A percentile compares a stretch with the other conserved stretches of the same genome.
Evolutionary conservation across 2,329 filamentous ascomycete genomes (phyloP).

Genomic region (Bipolaris gigantea): DNA sequence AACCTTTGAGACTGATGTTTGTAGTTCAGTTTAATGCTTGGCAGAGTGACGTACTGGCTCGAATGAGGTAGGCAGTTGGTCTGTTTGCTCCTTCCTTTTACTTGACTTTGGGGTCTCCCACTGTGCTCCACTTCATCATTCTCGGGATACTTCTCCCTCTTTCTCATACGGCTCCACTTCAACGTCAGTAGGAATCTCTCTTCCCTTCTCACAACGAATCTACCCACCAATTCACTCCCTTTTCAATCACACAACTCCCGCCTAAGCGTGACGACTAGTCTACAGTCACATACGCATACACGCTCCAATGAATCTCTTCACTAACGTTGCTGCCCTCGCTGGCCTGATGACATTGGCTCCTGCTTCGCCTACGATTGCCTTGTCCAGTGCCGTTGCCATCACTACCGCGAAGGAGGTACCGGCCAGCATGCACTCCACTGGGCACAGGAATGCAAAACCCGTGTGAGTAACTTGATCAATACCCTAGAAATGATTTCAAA

Average conservation of each 20-base stretch:
- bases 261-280: not conserved
- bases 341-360: slow-evolving; percentile 6
- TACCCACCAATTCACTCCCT: too few relatives aligned
- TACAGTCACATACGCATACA: not conserved
- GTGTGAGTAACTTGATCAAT: not conserved
- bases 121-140: not conserved
- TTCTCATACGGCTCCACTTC: not conserved
- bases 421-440: too few relatives aligned
- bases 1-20: not conserved
- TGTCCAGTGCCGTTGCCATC: not conserved
- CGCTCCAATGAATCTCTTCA: slow-evolving; percentile 12
- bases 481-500: too few relatives aligned
- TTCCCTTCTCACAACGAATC: not conserved
- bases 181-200: not conserved
- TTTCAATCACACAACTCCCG: not conserved
- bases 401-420: not conserved
- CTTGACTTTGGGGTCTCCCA: not conserved
- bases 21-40: too few relatives aligned
- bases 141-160: not conserved
- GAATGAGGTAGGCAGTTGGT: not conserved
- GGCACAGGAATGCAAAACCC: too few relatives aligned
- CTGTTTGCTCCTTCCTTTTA: slow-evolving; percentile 1
- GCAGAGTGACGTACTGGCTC: not conserved
- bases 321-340: not conserved
- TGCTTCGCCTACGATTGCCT: not conserved